Evolutionary conservation across 495 filamentous ascomycete genomes (phyloP).

Genomic region (Penicillium roqueforti): DNA sequence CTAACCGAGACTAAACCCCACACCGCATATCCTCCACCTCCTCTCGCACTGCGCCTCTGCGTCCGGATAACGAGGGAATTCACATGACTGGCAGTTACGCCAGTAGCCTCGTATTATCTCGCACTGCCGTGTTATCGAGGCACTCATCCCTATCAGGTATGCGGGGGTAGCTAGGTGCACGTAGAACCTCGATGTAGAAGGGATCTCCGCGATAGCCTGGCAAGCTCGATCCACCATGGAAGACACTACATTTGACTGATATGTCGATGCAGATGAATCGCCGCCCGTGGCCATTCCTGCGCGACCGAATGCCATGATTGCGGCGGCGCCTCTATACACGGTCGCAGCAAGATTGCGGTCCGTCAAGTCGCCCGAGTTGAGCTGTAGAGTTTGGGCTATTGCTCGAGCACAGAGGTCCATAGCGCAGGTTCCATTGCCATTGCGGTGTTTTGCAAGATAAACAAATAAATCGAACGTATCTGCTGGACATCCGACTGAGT

Average conservation of each 20-base stretch:
- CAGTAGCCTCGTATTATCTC: slow-evolving; percentile 27
- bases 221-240: slow-evolving; percentile 25
- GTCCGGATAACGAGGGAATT: slow-evolving; percentile 32
- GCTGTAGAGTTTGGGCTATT: slow-evolving; percentile 20
- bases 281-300: slow-evolving; percentile 1
- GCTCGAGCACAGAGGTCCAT: slow-evolving; percentile 22
- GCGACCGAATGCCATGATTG: slow-evolving; percentile 24
- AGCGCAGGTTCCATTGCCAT: background rate
- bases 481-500: slow-evolving; percentile 29
- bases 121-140: slow-evolving; percentile 18
- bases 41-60: slow-evolving; percentile 27
- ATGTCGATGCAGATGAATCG: background rate
- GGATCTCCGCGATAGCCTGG: slow-evolving; percentile 19
- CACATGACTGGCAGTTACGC: slow-evolving; percentile 25
- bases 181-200: slow-evolving; percentile 25
- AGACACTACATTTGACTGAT: slow-evolving; percentile 11
- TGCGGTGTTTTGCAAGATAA: slow-evolving; percentile 17
- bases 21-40: slow-evolving; percentile 19
- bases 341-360: slow-evolving; percentile 20
- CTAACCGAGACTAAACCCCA: slow-evolving; percentile 9
- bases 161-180: slow-evolving; percentile 28
- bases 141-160: slow-evolving; percentile 24
- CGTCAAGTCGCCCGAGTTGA: slow-evolving; percentile 3
- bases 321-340: slow-evolving; percentile 28
- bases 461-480: slow-evolving; percentile 32